phyloP scores from a whole-genome alignment of 2,329 filamentous ascomycete species.

The Calonectria henricotiae region DNA sequence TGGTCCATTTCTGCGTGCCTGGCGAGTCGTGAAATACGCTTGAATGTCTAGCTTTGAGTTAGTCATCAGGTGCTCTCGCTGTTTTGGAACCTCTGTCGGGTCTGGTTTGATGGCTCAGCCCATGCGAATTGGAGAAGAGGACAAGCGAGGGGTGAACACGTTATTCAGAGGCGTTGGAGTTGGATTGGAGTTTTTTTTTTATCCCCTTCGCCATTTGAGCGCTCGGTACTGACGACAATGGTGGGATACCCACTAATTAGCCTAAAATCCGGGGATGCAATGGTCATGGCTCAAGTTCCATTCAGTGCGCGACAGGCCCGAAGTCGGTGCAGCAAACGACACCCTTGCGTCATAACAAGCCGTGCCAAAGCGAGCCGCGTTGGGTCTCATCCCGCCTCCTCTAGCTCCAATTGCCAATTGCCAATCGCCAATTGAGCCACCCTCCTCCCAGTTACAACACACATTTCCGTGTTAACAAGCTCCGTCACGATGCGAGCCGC shows the following conservation, averaged over 20 bases:
- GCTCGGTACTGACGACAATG: neutral
- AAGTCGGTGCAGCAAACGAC: neutral
- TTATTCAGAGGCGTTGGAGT: neutral
- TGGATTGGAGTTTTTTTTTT: neutral
- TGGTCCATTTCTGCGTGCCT: neutral
- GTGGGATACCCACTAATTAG: neutral
- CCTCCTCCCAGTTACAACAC: neutral
- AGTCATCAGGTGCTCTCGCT: no score
- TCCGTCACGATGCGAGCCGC: slow-evolving; percentile 35
- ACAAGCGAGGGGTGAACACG: neutral
- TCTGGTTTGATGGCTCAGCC: neutral
- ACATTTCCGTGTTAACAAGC: neutral
- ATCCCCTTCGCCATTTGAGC: neutral
- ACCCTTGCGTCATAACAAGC: slow-evolving; percentile 11
- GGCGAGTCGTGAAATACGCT: neutral
- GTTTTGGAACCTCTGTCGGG: no score
- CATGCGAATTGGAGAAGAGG: no score
- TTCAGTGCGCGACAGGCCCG: neutral
- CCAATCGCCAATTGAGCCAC: no score
- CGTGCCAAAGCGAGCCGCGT: neutral
- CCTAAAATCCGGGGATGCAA: neutral
- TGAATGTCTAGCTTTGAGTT: no score
- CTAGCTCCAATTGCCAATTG: neutral
- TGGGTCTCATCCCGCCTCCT: neutral
- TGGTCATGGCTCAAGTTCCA: neutral